A percentile compares a stretch with the other conserved stretches of the same genome.
Evolutionary conservation across 192 early-diverging fungal species (phyloP).

Genomic region (Coemansia sp.): DNA sequence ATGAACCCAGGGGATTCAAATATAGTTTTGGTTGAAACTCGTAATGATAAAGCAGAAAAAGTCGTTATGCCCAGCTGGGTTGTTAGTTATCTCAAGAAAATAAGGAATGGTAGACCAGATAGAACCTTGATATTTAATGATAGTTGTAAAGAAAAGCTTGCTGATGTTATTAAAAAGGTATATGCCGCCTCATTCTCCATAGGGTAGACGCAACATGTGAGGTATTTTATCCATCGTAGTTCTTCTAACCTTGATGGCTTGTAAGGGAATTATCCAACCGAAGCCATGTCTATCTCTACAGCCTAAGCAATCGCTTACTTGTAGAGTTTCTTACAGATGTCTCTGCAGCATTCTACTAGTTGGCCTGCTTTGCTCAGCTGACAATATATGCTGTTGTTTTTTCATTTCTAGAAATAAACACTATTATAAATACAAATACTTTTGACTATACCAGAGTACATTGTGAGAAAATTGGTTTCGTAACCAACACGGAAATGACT

Average conservation of each 20-base stretch:
- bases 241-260: background rate
- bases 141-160: too few relatives aligned
- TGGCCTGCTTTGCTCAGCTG: background rate
- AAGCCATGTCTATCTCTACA: background rate
- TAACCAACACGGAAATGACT: too few relatives aligned
- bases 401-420: too few relatives aligned
- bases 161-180: too few relatives aligned
- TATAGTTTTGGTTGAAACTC: background rate
- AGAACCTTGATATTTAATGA: too few relatives aligned
- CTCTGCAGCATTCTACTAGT: background rate
- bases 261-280: too few relatives aligned
- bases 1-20: background rate
- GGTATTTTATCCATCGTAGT: background rate
- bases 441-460: background rate
- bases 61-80: too few relatives aligned
- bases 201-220: background rate
- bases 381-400: background rate
- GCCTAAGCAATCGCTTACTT: background rate
- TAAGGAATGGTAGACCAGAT: too few relatives aligned
- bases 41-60: background rate
- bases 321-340: background rate
- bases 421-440: too few relatives aligned
- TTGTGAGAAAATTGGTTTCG: background rate
- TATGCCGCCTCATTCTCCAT: too few relatives aligned
- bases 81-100: too few relatives aligned